A percentile compares a stretch with the other conserved stretches of the same genome.
Evolutionary conservation across 768 basidiomycete species (phyloP).

Genomic region (Termitomyces heimii): DNA sequence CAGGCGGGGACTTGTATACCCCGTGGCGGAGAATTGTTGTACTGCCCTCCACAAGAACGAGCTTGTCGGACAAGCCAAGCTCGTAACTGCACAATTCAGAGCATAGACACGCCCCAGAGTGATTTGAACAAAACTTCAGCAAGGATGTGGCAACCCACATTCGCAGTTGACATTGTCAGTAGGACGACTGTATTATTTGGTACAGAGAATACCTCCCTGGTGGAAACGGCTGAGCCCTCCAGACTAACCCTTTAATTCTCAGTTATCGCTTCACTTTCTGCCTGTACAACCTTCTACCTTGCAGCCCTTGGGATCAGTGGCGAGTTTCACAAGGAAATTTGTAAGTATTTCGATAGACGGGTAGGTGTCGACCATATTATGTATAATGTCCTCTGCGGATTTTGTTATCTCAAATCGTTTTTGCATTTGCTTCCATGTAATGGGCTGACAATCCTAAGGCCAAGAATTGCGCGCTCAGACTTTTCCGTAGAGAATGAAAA

Average conservation of each 20-base stretch:
- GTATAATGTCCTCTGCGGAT: constrained; percentile 21
- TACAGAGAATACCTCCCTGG: neutral
- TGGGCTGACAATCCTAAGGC: constrained; percentile 28
- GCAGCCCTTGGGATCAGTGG: constrained; percentile 1
- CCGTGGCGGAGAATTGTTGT: constrained; percentile 21
- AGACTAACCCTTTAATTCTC: constrained; percentile 26
- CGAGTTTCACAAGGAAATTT: constrained; percentile 12
- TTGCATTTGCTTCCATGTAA: constrained; percentile 14
- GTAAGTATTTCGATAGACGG: constrained; percentile 21
- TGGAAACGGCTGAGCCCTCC: neutral
- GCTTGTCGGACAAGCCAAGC: constrained; percentile 16
- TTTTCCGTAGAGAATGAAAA: constrained; percentile 9
- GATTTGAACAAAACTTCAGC: constrained; percentile 11
- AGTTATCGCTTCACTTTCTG: constrained; percentile 23
- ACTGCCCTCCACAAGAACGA: constrained; percentile 29
- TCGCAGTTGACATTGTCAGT: constrained; percentile 16
- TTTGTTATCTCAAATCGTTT: constrained; percentile 9
- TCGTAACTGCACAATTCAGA: constrained; percentile 12
- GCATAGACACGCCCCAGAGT: constrained; percentile 9
- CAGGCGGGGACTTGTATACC: constrained; percentile 13
- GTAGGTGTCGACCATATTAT: constrained; percentile 24
- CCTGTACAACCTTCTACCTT: neutral
- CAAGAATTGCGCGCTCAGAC: constrained; percentile 31
- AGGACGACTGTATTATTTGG: constrained; percentile 4
- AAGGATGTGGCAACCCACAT: constrained; percentile 15